Conservation (phyloP, 179 eudicot species). For the Spinacia oleracea region DNA sequence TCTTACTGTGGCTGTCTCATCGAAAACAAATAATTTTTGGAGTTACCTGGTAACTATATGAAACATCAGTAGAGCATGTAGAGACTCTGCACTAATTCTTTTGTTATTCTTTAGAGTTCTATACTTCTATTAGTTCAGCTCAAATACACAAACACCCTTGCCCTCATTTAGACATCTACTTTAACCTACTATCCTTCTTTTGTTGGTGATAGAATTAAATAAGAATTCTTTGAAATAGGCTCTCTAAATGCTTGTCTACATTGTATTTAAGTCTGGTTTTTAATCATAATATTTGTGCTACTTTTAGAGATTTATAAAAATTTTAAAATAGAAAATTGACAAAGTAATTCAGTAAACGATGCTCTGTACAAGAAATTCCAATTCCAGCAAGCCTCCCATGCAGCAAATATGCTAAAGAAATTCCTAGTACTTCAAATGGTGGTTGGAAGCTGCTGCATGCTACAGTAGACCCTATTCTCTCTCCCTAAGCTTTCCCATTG, state of each 20-base stretch:
- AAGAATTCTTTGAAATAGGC: neutral
- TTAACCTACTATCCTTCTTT: neutral
- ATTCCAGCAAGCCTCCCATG: neutral
- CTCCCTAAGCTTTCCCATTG: neutral
- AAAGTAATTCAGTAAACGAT: too few relatives aligned
- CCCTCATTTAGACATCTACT: neutral
- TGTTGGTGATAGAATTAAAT: neutral
- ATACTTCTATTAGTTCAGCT: neutral
- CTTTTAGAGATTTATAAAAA: neutral
- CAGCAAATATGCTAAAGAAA: neutral
- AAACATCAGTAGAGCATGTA: neutral
- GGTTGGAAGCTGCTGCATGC: neutral
- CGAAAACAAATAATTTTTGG: neutral
- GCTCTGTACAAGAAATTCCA: neutral
- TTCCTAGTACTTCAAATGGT: neutral
- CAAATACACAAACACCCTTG: neutral
- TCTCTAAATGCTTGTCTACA: neutral
- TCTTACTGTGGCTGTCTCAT: constrained; percentile 9
- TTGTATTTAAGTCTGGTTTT: neutral
- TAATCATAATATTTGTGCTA: neutral
- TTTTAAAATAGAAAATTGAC: neutral
- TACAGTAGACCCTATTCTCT: neutral
- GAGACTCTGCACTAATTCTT: neutral
- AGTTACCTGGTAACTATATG: neutral
- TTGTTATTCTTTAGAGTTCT: neutral